Evolutionary conservation across 768 basidiomycete genomes (phyloP), one percentile per base, ranked within the genome.

Genomic region (Agrocybe chaxingu): DNA sequence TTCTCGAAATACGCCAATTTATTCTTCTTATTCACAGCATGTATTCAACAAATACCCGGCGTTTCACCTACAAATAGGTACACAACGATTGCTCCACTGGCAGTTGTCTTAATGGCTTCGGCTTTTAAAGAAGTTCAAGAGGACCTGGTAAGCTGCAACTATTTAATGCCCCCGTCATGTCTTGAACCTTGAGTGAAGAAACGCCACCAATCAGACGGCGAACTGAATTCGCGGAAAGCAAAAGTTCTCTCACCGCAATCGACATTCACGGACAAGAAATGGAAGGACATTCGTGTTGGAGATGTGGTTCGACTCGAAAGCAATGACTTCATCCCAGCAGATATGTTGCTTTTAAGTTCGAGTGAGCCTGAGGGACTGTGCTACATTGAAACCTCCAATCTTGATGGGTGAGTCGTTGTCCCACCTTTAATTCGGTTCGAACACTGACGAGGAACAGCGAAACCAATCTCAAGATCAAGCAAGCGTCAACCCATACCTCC

Each of bases 391-490:
- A 99, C 97, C 0, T 89, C 91, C 6, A 99, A 99, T 66, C 78
- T 99, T 24, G 97, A 99, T 61, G 97, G 96, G 93, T 95, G 75
- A 57, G 71, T 57, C 11, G 34, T 42, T 43, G 18, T 30, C 24
- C 37, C 38, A 31, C 13, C 32, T 24, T 13, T 12, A 12, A 8
- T 4, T 18, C 31, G 24, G 30, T 34, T 30, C 33, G 8, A n/a
- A 42, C 32, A 39, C 45, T 48, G 8, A 54, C 40, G 5, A 16
- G 3, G 2, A 7, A 16, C 58, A 93, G 93, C 19, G 97, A 98
- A 73, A 99, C 97, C 3, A 98, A 98, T 62, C 79, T 99, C 58
- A 99, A 98, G 74, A 98, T 99, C 70, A 99, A 99, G 64, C 94
- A 99, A 69, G 91, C 91, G 0, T 89, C 89, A 2, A 74, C 89